Evolutionary conservation across 495 filamentous ascomycete genomes (phyloP).

Genomic region (Terfezia boudieri): DNA sequence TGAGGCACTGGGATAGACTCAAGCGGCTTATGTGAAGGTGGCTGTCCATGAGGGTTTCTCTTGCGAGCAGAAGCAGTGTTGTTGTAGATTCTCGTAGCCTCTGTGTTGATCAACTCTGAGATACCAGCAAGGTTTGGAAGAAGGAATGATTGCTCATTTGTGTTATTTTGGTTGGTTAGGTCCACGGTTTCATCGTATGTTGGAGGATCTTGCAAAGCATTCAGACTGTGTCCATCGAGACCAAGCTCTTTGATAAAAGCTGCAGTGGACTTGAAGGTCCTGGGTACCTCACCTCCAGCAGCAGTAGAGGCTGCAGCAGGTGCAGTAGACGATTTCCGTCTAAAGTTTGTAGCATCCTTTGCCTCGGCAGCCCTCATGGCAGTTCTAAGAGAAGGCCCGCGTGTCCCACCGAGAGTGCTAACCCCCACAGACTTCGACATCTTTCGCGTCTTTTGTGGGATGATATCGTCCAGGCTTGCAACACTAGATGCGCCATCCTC

Average conservation of each 20-base stretch:
- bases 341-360: slow-evolving; percentile 8
- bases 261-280: slow-evolving; percentile 16
- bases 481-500: neutral
- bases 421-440: neutral
- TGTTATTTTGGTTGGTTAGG: slow-evolving; percentile 4
- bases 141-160: slow-evolving; percentile 29
- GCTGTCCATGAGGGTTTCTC: slow-evolving; percentile 24
- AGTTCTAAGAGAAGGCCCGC: neutral
- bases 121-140: slow-evolving; percentile 48
- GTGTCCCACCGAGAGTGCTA: neutral
- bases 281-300: slow-evolving; percentile 5
- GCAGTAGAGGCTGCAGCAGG: slow-evolving; percentile 8
- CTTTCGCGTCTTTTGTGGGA: neutral
- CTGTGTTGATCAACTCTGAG: slow-evolving; percentile 46
- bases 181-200: slow-evolving; percentile 6
- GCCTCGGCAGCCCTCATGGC: slow-evolving; percentile 1
- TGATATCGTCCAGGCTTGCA: neutral
- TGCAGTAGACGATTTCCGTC: slow-evolving; percentile 11
- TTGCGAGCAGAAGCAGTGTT: slow-evolving; percentile 8
- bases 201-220: slow-evolving; percentile 8
- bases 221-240: slow-evolving; percentile 12
- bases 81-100: slow-evolving; percentile 22
- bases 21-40: slow-evolving; percentile 26
- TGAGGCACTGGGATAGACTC: slow-evolving; percentile 42
- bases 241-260: slow-evolving; percentile 18